Evolutionary conservation across 139 green algal species (phyloP).

Genomic region (Coelastrella sp.): DNA sequence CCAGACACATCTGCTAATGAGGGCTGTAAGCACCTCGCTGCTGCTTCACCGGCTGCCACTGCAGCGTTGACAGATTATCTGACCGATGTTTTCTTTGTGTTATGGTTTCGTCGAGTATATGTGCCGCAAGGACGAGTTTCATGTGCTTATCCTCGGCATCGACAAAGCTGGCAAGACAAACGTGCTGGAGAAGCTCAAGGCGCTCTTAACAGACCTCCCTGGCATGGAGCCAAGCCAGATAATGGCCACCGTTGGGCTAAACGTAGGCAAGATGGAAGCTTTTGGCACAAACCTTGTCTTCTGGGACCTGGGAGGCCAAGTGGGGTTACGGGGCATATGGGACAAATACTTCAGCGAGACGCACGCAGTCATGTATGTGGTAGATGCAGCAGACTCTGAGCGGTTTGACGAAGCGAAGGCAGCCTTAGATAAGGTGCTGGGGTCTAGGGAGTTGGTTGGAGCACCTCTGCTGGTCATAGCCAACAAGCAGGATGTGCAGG

Average conservation of each 20-base stretch:
- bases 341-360: conserved; percentile 97
- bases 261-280: conserved; percentile 88
- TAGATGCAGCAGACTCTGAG: conserved; percentile 77
- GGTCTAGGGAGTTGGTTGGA: conserved; percentile 77
- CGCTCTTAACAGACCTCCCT: conserved; percentile 78
- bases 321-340: conserved; percentile 92
- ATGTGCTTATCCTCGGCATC: conserved; percentile 93
- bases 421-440: conserved; percentile 80
- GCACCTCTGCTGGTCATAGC: conserved; percentile 93
- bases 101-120: conserved; percentile 88
- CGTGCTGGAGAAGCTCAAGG: conserved; percentile 93
- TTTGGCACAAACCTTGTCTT: conserved; percentile 78
- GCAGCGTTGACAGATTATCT: no score
- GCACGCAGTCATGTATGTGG: conserved; percentile 92
- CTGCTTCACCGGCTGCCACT: no score
- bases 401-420: conserved; percentile 73
- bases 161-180: conserved; percentile 95
- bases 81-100: conserved; percentile 89
- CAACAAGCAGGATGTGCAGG: conserved; percentile 91
- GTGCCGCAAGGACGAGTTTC: conserved; percentile 91
- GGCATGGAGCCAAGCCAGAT: conserved; percentile 89
- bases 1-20: no score
- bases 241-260: conserved; percentile 95
- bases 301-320: conserved; percentile 92
- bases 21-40: no score